Evolutionary conservation across 2,329 filamentous ascomycete genomes (phyloP).

Genomic region (Fusarium fujikuroi): DNA sequence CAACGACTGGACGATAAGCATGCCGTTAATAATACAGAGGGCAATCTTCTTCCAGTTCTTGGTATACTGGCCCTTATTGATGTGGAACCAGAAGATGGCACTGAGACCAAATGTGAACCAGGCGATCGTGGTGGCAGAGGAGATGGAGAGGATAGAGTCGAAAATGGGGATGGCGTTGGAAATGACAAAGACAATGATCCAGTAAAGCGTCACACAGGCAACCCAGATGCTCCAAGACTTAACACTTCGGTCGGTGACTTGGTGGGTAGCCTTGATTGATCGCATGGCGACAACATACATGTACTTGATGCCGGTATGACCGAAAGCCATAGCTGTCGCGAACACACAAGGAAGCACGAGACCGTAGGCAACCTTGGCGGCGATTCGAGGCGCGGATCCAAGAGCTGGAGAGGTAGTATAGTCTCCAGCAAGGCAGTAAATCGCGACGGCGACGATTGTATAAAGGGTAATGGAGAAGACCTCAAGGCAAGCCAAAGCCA

Average conservation of each 20-base stretch:
- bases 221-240: slow-evolving; percentile 52
- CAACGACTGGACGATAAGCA: slow-evolving; percentile 46
- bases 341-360: slow-evolving; percentile 47
- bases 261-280: slow-evolving; percentile 45
- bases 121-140: slow-evolving; percentile 49
- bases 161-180: slow-evolving; percentile 52
- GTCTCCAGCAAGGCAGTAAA: slow-evolving; percentile 49
- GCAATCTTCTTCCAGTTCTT: slow-evolving; percentile 38
- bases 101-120: slow-evolving; percentile 52
- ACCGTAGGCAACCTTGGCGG: slow-evolving; percentile 49
- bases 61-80: slow-evolving; percentile 43
- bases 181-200: slow-evolving; percentile 48
- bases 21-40: slow-evolving; percentile 39
- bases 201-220: slow-evolving; percentile 46
- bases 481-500: slow-evolving; percentile 47
- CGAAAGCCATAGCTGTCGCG: slow-evolving; percentile 47
- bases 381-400: slow-evolving; percentile 47
- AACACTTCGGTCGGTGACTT: slow-evolving; percentile 46
- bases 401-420: slow-evolving; percentile 49
- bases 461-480: slow-evolving; percentile 49
- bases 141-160: slow-evolving; percentile 51
- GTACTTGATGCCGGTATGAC: slow-evolving; percentile 49
- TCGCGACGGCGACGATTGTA: slow-evolving; percentile 46
- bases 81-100: slow-evolving; percentile 50
- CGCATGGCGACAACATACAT: slow-evolving; percentile 49